Evolutionary conservation across 176 grass and related monocot species (phyloP).

Genomic region (Calamus simplicifolius): DNA sequence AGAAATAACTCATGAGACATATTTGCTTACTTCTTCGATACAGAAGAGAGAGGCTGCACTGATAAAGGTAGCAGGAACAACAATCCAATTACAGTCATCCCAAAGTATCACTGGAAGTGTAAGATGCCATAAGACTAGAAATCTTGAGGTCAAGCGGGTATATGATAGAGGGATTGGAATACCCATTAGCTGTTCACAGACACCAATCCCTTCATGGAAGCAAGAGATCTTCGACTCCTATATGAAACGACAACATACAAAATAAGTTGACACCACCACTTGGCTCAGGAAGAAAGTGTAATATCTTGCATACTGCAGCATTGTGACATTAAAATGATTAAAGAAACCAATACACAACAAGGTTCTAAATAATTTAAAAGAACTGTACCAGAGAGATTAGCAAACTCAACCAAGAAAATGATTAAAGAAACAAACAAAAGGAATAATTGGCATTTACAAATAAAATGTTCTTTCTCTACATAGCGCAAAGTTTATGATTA

Average conservation of each 20-base stretch:
- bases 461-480: too few species aligned
- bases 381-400: too few species aligned
- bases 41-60: conserved; percentile 92
- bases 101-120: conserved; percentile 88
- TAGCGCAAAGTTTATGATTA: too few species aligned
- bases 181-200: conserved; percentile 73
- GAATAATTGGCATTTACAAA: too few species aligned
- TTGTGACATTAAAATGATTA: too few species aligned
- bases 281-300: too few species aligned
- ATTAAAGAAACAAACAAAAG: too few species aligned
- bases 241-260: conserved; percentile 16
- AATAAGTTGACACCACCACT: conserved; percentile 13
- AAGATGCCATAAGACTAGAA: conserved; percentile 96
- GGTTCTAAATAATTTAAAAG: too few species aligned
- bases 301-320: too few species aligned
- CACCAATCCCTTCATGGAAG: conserved; percentile 82
- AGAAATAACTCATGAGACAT: not conserved
- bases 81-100: conserved; percentile 94
- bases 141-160: conserved; percentile 81
- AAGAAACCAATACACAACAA: too few species aligned
- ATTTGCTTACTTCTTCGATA: conserved; percentile 88
- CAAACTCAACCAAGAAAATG: too few species aligned
- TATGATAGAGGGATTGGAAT: conserved; percentile 83
- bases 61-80: conserved; percentile 87
- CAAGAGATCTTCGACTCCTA: conserved; percentile 77